phyloP scores from a whole-genome alignment of 257 asterid genomes.

The Marsdenia floribunda region DNA sequence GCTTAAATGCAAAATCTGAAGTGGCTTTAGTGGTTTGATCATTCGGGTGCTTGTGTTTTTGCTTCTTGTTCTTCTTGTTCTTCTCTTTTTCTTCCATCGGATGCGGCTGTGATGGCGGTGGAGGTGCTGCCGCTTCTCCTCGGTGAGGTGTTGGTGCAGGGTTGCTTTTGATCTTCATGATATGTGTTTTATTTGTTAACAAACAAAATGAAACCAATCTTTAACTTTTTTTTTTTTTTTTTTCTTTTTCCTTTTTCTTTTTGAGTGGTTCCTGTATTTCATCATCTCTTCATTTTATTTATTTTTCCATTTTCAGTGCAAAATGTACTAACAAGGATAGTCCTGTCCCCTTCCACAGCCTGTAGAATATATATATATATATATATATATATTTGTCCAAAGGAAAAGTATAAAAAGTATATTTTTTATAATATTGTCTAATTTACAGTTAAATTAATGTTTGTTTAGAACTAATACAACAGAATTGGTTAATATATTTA shows the following conservation, averaged over 20 bases:
- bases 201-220: slow-evolving; percentile 2
- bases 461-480: too few species aligned
- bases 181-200: background rate
- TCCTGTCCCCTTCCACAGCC: too few species aligned
- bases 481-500: too few species aligned
- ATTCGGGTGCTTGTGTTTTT: slow-evolving; percentile 73
- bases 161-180: slow-evolving; percentile 16
- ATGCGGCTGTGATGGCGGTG: slow-evolving; percentile 5
- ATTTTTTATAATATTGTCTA: too few species aligned
- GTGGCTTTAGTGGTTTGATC: slow-evolving; percentile 46
- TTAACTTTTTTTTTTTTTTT: background rate
- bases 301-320: background rate
- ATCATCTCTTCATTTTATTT: background rate
- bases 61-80: slow-evolving; percentile 44
- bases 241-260: background rate
- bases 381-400: too few species aligned
- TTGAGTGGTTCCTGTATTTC: background rate
- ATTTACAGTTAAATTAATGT: too few species aligned
- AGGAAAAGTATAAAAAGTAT: too few species aligned
- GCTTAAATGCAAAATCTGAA: slow-evolving; percentile 67
- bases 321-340: too few species aligned
- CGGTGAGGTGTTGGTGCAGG: slow-evolving; percentile 7
- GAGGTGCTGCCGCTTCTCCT: background rate
- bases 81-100: slow-evolving; percentile 42
- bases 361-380: too few species aligned